Evolutionary conservation across 2,329 filamentous ascomycete genomes (phyloP).

Genomic region (Zymoseptoria tritici): DNA sequence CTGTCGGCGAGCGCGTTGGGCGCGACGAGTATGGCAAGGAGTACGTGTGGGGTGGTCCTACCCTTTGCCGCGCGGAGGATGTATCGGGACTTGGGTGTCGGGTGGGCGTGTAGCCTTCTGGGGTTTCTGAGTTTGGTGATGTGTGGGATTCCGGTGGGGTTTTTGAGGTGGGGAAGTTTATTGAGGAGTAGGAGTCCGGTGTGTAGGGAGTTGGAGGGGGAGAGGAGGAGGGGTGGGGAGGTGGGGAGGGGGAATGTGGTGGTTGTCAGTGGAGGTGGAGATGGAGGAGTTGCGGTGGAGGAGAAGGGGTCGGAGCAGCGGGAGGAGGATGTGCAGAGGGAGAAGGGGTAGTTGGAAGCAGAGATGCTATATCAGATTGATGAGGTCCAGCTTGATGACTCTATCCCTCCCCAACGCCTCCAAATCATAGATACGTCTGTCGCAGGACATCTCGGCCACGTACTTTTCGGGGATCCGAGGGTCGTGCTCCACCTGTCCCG

Average conservation of each 20-base stretch:
- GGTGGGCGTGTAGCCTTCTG: slow-evolving; percentile 54
- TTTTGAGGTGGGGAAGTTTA: slow-evolving; percentile 46
- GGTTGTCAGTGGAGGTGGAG: slow-evolving; percentile 25
- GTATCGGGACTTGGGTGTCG: slow-evolving; percentile 61
- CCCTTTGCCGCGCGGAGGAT: slow-evolving; percentile 45
- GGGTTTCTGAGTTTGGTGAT: slow-evolving; percentile 36
- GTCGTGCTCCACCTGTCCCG: no score
- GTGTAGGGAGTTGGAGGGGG: slow-evolving; percentile 47
- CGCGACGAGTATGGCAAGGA: slow-evolving; percentile 12
- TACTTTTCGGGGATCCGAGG: no score
- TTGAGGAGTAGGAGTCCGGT: slow-evolving; percentile 54
- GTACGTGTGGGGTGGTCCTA: slow-evolving; percentile 39
- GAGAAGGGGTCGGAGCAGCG: no score
- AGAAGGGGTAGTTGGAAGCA: no score
- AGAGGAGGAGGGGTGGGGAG: no score
- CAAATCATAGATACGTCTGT: no score
- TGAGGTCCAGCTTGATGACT: no score
- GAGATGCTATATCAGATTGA: no score
- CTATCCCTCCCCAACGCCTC: no score
- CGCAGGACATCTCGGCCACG: no score
- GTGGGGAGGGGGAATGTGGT: background rate
- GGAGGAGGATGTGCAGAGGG: no score
- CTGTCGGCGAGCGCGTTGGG: slow-evolving; percentile 34
- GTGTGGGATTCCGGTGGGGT: slow-evolving; percentile 51
- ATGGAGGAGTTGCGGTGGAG: slow-evolving; percentile 28